Conservation (phyloP, 169 alveolate genomes). For the Eimeria necatrix region DNA sequence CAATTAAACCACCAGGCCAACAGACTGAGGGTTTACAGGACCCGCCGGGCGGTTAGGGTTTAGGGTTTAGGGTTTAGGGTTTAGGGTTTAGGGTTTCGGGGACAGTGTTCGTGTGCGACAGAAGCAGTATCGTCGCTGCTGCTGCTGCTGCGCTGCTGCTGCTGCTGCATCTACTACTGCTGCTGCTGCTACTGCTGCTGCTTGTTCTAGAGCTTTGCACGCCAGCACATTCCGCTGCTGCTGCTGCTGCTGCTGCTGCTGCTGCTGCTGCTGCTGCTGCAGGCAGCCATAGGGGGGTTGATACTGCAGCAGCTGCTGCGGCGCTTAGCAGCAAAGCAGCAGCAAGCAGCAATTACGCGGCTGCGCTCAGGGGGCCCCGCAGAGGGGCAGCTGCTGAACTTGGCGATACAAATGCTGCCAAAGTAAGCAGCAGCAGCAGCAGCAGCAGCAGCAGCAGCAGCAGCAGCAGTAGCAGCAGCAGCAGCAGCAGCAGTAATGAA, state of each 20-base stretch:
- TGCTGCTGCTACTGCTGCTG: conserved; percentile 48
- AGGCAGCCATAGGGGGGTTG: neutral
- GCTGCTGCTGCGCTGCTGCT: conserved; percentile 22
- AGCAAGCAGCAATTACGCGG: neutral
- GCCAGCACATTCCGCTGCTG: neutral
- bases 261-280: conserved; percentile 59
- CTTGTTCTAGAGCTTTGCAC: neutral
- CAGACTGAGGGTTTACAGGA: no score
- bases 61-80: neutral
- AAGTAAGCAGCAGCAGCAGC: neutral
- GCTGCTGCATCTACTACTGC: neutral
- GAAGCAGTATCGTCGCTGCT: neutral
- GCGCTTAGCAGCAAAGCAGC: neutral
- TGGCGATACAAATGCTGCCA: neutral
- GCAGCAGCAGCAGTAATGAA: neutral
- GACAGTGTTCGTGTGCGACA: neutral
- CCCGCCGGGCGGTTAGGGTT: neutral
- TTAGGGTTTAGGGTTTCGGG: conserved; percentile 6
- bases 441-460: neutral
- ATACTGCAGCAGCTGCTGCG: neutral
- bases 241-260: conserved; percentile 68
- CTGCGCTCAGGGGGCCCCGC: conserved; percentile 11
- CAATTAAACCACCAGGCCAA: neutral
- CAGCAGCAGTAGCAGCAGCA: neutral
- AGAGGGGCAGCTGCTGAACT: conserved; percentile 48